phyloP scores from a whole-genome alignment of 805 yeast genomes.

The Zygosaccharomyces rouxii region DNA sequence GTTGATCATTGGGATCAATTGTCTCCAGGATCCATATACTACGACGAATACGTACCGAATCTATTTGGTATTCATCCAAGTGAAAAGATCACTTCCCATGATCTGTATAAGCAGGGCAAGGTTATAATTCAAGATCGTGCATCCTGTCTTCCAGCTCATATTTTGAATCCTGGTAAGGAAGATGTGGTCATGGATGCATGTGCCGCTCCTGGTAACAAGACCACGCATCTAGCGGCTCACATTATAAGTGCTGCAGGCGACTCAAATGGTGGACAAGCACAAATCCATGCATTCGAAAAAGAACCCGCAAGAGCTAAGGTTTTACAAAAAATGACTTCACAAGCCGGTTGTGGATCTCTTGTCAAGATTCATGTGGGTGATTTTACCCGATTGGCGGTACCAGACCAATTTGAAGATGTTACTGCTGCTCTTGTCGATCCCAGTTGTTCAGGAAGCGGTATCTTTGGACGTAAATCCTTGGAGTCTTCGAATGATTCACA shows the following conservation, averaged over 20 bases:
- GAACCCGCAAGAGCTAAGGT: conserved; percentile 68
- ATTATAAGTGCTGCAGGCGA: conserved; percentile 14
- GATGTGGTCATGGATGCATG: conserved; percentile 82
- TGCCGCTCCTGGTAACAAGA: conserved; percentile 98
- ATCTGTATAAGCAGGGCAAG: conserved; percentile 67
- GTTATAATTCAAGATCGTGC: conserved; percentile 94
- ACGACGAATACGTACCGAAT: conserved; percentile 69
- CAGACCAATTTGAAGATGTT: conserved; percentile 56
- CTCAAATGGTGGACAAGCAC: conserved; percentile 31
- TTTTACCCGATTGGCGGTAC: conserved; percentile 37
- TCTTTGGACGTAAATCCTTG: conserved; percentile 79
- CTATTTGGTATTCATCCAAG: conserved; percentile 79
- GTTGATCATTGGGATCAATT: conserved; percentile 43
- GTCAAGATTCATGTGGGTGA: conserved; percentile 50
- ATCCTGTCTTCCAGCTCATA: conserved; percentile 91
- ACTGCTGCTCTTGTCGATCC: conserved; percentile 91
- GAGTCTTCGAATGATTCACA: conserved; percentile 39
- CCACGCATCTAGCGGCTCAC: conserved; percentile 79
- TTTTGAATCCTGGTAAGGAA: conserved; percentile 58
- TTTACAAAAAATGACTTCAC: conserved; percentile 69
- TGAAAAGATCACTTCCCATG: conserved; percentile 63
- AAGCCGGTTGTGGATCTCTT: conserved; percentile 58
- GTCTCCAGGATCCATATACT: conserved; percentile 55
- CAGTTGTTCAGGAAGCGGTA: conserved; percentile 96
- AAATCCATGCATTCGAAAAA: conserved; percentile 81